These are phyloP conservation scores for Stylonectria norvegica DNA, from an alignment of 2,329 filamentous ascomycete genomes.

Conservation along the genomic window DNA sequence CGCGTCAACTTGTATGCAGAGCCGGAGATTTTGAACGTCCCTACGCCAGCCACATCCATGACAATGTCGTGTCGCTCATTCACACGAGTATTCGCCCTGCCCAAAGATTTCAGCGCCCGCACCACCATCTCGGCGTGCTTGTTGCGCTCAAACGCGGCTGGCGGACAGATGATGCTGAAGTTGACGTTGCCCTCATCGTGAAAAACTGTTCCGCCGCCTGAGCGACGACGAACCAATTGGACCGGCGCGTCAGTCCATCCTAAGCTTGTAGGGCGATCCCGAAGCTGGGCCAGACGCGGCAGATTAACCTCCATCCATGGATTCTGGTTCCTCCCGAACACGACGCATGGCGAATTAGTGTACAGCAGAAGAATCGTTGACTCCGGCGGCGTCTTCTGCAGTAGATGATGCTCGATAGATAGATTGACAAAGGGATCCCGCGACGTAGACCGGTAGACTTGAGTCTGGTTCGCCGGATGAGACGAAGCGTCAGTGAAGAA, in stretches of 20 bases:
- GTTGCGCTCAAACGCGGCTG: conserved; percentile 72
- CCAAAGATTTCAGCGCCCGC: conserved; percentile 65
- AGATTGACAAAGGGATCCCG: conserved; percentile 84
- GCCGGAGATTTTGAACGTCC: conserved; percentile 77
- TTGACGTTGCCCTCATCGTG: conserved; percentile 93
- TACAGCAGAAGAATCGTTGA: conserved; percentile 84
- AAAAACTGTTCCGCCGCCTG: conserved; percentile 89
- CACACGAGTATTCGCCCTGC: conserved; percentile 61
- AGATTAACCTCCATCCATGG: conserved; percentile 92
- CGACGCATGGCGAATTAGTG: conserved; percentile 78
- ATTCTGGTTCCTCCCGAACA: conserved; percentile 96
- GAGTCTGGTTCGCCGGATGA: conserved; percentile 47
- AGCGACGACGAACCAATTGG: conserved; percentile 74
- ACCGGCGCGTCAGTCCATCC: conserved; percentile 33
- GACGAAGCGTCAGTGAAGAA: conserved; percentile 40
- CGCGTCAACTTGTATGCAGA: conserved; percentile 93
- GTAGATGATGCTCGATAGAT: conserved; percentile 86
- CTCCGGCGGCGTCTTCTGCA: conserved; percentile 67
- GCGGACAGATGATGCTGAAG: conserved; percentile 85
- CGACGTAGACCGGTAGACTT: conserved; percentile 69
- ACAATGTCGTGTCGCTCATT: conserved; percentile 95
- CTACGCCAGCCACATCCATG: conserved; percentile 44
- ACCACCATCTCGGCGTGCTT: conserved; percentile 92
- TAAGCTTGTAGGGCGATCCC: conserved; percentile 17
- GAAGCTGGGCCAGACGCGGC: conserved; percentile 45